Percentiles rank a stretch among this genome's conserved stretches.
Evolutionary conservation across 768 basidiomycete genomes (phyloP).

Genomic region (Suillus fuscotomentosus): DNA sequence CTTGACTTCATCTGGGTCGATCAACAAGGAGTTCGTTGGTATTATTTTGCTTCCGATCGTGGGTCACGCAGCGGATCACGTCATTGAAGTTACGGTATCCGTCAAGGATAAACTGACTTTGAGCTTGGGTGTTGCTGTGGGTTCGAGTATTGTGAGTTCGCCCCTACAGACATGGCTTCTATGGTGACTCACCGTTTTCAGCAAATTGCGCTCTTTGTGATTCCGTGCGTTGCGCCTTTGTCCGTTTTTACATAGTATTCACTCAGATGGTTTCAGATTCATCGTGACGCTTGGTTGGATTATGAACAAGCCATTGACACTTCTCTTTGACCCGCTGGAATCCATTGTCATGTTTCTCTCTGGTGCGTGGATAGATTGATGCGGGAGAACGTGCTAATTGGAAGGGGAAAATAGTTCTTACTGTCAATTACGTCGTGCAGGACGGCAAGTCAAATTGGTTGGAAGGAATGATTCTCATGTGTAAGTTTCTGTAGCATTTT

Average conservation of each 20-base stretch:
- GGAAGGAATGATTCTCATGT: constrained; percentile 79
- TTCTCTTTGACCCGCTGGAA: constrained; percentile 88
- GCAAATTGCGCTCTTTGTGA: constrained; percentile 74
- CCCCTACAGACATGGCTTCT: neutral
- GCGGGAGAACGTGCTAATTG: neutral
- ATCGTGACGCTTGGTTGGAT: constrained; percentile 82
- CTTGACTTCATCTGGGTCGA: constrained; percentile 51
- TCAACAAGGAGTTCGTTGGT: constrained; percentile 83
- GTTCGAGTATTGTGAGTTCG: constrained; percentile 70
- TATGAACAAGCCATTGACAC: constrained; percentile 72
- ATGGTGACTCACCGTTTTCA: constrained; percentile 22
- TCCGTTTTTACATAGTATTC: constrained; percentile 7
- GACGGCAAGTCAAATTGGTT: constrained; percentile 93
- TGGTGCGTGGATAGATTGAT: constrained; percentile 12
- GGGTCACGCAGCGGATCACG: constrained; percentile 89
- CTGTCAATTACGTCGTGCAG: constrained; percentile 81
- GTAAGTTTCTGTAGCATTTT: constrained; percentile 29
- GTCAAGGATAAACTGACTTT: constrained; percentile 90
- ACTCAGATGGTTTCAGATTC: constrained; percentile 40
- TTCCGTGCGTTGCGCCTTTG: constrained; percentile 43
- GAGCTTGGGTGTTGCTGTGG: constrained; percentile 86
- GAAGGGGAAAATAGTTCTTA: constrained; percentile 48
- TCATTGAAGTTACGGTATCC: constrained; percentile 88
- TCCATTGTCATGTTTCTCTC: constrained; percentile 36
- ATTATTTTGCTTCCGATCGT: constrained; percentile 89